Evolutionary conservation across 306 rosid species (phyloP).

Genomic region (Senna siamea): DNA sequence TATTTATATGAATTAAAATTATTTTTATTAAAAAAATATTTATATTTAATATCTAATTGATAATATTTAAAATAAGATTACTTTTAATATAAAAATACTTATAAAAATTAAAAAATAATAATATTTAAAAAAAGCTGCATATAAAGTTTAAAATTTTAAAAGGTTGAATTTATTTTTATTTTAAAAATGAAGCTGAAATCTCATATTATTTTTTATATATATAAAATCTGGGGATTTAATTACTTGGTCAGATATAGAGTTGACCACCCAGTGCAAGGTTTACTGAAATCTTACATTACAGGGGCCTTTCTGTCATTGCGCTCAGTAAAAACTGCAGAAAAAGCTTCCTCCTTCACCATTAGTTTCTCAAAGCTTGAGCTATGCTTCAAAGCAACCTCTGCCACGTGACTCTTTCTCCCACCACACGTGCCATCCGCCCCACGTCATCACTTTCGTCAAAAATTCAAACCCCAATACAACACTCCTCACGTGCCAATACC

Average conservation of each 20-base stretch:
- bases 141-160: no score
- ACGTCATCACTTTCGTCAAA: constrained; percentile 39
- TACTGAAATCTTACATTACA: neutral
- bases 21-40: no score
- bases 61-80: no score
- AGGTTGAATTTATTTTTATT: no score
- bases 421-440: constrained; percentile 45
- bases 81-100: no score
- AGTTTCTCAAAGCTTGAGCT: constrained; percentile 23
- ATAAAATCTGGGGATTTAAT: no score
- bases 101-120: no score
- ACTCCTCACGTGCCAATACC: constrained; percentile 40
- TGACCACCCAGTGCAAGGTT: constrained; percentile 36
- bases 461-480: neutral
- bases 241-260: constrained; percentile 41
- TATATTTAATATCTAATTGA: no score
- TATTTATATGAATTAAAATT: no score
- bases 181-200: no score
- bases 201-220: no score
- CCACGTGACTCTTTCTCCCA: constrained; percentile 43
- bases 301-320: constrained; percentile 42
- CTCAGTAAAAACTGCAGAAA: constrained; percentile 23
- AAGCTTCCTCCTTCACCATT: constrained; percentile 39
- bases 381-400: constrained; percentile 34
- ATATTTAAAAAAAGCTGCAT: no score